Conservation (phyloP, 495 filamentous ascomycete species). For the Talaromyces borbonicus region DNA sequence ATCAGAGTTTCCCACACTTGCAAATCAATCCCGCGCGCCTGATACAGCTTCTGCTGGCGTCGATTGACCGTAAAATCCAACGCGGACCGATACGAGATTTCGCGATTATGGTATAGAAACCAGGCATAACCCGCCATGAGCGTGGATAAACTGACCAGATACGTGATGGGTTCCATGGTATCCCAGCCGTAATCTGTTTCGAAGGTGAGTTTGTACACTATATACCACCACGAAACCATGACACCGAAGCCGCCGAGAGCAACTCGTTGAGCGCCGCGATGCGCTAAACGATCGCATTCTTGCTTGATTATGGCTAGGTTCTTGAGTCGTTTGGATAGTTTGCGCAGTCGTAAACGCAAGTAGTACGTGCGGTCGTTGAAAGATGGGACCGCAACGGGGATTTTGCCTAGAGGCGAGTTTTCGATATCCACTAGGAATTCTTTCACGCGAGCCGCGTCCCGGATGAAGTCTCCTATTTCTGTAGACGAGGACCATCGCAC, state of each 20-base stretch:
- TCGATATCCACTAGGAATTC: constrained; percentile 84
- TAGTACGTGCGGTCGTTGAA: constrained; percentile 88
- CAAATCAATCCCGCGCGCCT: constrained; percentile 62
- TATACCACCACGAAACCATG: constrained; percentile 67
- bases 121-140: constrained; percentile 86
- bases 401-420: constrained; percentile 52
- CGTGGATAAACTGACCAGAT: constrained; percentile 70
- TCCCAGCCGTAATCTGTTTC: constrained; percentile 78
- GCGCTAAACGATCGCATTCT: constrained; percentile 71
- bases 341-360: constrained; percentile 63
- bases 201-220: constrained; percentile 71
- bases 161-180: constrained; percentile 84
- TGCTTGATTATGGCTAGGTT: constrained; percentile 61
- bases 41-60: constrained; percentile 69
- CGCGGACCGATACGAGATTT: constrained; percentile 75
- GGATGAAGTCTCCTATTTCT: constrained; percentile 92
- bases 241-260: constrained; percentile 69
- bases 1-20: constrained; percentile 67
- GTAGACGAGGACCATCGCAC: constrained; percentile 88
- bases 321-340: constrained; percentile 57
- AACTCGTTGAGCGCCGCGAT: constrained; percentile 64
- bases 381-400: constrained; percentile 71
- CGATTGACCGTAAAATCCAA: constrained; percentile 76
- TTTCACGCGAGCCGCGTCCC: constrained; percentile 71
- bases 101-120: constrained; percentile 88